These are phyloP conservation scores for Bathelium albidoporum DNA, from an alignment of 495 filamentous ascomycete species.

Conservation along the genomic window DNA sequence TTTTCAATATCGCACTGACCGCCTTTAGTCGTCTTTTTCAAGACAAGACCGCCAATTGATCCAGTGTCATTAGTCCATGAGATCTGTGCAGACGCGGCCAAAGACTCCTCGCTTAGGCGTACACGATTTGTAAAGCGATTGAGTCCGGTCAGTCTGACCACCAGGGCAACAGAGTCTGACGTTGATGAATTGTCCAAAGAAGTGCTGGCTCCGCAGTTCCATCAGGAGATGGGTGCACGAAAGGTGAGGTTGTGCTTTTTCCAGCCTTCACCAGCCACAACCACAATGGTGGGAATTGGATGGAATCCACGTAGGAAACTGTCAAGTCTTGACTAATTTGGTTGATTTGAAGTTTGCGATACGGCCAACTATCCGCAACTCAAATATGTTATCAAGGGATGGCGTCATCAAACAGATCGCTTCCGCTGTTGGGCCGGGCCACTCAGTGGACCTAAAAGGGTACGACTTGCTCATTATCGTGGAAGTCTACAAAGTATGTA, in stretches of 20 bases:
- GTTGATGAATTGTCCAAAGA: slow-evolving; percentile 58
- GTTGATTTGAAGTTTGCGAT: slow-evolving; percentile 65
- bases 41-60: slow-evolving; percentile 56
- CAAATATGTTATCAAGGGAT: slow-evolving; percentile 63
- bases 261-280: neutral
- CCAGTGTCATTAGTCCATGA: slow-evolving; percentile 67
- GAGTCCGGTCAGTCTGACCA: slow-evolving; percentile 65
- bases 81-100: slow-evolving; percentile 56
- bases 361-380: slow-evolving; percentile 69
- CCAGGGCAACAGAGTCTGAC: slow-evolving; percentile 68
- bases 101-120: slow-evolving; percentile 43
- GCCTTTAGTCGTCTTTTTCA: slow-evolving; percentile 51
- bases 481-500: slow-evolving; percentile 74
- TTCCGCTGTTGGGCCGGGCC: slow-evolving; percentile 50
- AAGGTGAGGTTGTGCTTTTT: slow-evolving; percentile 12
- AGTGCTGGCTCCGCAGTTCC: slow-evolving; percentile 67
- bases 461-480: slow-evolving; percentile 82
- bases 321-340: neutral
- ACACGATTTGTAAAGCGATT: slow-evolving; percentile 73
- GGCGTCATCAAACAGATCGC: slow-evolving; percentile 72
- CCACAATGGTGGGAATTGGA: neutral
- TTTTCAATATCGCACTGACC: slow-evolving; percentile 8
- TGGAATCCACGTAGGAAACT: neutral
- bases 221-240: slow-evolving; percentile 18
- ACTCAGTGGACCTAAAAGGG: slow-evolving; percentile 71